Conservation (phyloP, 2,329 filamentous ascomycete genomes). For the Paecilomyces sp. region DNA sequence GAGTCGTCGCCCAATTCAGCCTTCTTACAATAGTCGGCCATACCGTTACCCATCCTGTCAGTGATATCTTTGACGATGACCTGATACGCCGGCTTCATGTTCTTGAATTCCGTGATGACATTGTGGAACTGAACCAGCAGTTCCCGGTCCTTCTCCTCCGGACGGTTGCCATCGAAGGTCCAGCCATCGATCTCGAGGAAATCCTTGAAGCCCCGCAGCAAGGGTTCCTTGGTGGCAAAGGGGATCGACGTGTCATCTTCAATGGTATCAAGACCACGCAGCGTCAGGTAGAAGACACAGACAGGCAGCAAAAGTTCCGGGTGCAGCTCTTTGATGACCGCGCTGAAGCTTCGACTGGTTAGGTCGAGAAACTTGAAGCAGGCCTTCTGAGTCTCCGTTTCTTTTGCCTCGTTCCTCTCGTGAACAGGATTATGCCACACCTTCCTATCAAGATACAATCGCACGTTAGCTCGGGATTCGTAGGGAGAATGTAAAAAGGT, state of each 20-base stretch:
- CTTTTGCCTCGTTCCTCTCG: slow-evolving; percentile 67
- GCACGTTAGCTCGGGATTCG: neutral
- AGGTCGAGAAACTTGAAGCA: slow-evolving; percentile 81
- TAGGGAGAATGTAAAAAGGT: neutral
- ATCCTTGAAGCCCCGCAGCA: slow-evolving; percentile 75
- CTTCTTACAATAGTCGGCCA: slow-evolving; percentile 91
- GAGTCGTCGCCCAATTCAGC: slow-evolving; percentile 73
- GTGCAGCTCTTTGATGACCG: slow-evolving; percentile 93
- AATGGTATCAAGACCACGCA: slow-evolving; percentile 93
- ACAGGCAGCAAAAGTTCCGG: slow-evolving; percentile 87
- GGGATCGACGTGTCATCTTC: slow-evolving; percentile 97
- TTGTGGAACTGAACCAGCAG: slow-evolving; percentile 87
- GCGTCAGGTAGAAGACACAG: slow-evolving; percentile 82
- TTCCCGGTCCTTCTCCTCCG: slow-evolving; percentile 89
- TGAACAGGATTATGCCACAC: slow-evolving; percentile 95
- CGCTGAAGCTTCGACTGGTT: slow-evolving; percentile 87
- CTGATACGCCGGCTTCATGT: slow-evolving; percentile 76
- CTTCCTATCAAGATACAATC: slow-evolving; percentile 56
- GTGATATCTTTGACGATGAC: slow-evolving; percentile 89
- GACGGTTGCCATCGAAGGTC: slow-evolving; percentile 79
- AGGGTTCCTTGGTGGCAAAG: slow-evolving; percentile 71
- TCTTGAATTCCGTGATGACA: slow-evolving; percentile 78
- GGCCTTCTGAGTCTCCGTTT: slow-evolving; percentile 64
- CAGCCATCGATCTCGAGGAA: slow-evolving; percentile 78
- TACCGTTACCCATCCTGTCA: slow-evolving; percentile 91